Evolutionary conservation across 2,329 filamentous ascomycete species (phyloP), one percentile per base, ranked within the genome.

Genomic region (Colletotrichum ledebouriae): DNA sequence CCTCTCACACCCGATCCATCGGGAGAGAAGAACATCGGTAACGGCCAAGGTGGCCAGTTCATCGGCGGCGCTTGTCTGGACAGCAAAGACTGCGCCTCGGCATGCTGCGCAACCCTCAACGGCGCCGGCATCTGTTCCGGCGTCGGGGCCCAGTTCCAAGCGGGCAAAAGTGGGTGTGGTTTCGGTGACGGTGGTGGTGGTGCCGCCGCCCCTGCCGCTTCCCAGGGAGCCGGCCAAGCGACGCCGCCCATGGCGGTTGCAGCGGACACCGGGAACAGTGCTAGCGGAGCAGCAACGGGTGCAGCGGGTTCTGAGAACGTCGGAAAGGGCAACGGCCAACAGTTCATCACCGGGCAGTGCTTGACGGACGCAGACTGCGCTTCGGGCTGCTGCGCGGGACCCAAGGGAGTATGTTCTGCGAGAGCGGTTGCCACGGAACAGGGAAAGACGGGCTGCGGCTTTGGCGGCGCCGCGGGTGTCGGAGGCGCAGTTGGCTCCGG

Each of bases 291-390:
- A n/a, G 22, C 57, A 6, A 46, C 56, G 0, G 52, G 60, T 4
- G 46, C 59, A 0, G 50, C 70, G 0, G 73, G 72, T 4, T 65
- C 60, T 4, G 56, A 70, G 62, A 78, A 78, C 59, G 66, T 76
- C 29, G 77, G 77, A 44, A 76, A 77, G 56, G 76, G 75, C 29
- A 50, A 69, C 7, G 76, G 74, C 15, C 53, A 49, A 4, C 78
- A 79, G 67, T 78, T 78, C 71, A 78, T 79, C 67, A 77, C 76
- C 4, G 78, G 77, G 1, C 72, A 77, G 39, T 79, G 78, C 58
- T 63, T 74, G 3, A 72, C 72, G 9, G 74, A 73, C 33, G 76
- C 75, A 3, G 76, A 78, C 65, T 79, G 78, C 56, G 74, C 73
- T 3, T 75, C 75, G 1, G 72, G 72, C 11, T 79, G 78, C 63